A percentile compares a stretch with the other conserved stretches of the same genome.
Conservation (phyloP, 2,329 filamentous ascomycete species). For the Graphiopsis chlorocephala region DNA sequence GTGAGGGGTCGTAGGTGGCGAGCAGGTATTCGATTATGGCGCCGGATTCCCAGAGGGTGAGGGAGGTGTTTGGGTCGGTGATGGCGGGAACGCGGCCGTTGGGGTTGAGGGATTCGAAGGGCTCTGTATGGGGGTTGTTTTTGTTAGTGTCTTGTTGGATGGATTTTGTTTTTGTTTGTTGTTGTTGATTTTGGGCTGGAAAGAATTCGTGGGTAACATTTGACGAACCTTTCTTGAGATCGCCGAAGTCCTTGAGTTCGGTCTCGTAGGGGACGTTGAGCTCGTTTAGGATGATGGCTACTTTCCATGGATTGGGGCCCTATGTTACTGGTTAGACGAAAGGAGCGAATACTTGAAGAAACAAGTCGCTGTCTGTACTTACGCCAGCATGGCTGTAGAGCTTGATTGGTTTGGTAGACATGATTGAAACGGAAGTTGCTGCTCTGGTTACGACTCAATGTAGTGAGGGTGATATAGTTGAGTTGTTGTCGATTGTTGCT, state of each 20-base stretch:
- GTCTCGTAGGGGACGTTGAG: slow-evolving; percentile 42
- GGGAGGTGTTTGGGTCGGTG: slow-evolving; percentile 45
- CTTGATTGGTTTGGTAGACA: slow-evolving; percentile 27
- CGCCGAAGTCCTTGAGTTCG: slow-evolving; percentile 35
- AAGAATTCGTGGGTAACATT: no score
- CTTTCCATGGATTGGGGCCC: slow-evolving; percentile 45
- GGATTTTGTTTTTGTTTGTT: no score
- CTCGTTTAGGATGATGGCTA: slow-evolving; percentile 46
- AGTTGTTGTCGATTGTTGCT: background rate
- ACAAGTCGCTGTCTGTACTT: background rate
- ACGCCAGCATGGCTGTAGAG: slow-evolving; percentile 29
- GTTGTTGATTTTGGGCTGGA: no score
- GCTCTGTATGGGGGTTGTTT: slow-evolving; percentile 15
- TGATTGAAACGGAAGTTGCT: background rate
- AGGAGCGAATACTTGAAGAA: background rate
- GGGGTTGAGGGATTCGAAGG: slow-evolving; percentile 41
- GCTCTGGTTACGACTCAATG: background rate
- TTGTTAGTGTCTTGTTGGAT: no score
- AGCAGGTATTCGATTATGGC: slow-evolving; percentile 33
- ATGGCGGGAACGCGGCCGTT: slow-evolving; percentile 47
- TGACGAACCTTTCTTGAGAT: slow-evolving; percentile 37
- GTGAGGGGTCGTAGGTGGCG: slow-evolving; percentile 34
- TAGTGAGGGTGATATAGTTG: background rate
- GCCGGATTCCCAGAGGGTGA: slow-evolving; percentile 39
- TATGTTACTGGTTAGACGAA: background rate